Conservation (phyloP, 495 filamentous ascomycete genomes). For the Podospora sp. region DNA sequence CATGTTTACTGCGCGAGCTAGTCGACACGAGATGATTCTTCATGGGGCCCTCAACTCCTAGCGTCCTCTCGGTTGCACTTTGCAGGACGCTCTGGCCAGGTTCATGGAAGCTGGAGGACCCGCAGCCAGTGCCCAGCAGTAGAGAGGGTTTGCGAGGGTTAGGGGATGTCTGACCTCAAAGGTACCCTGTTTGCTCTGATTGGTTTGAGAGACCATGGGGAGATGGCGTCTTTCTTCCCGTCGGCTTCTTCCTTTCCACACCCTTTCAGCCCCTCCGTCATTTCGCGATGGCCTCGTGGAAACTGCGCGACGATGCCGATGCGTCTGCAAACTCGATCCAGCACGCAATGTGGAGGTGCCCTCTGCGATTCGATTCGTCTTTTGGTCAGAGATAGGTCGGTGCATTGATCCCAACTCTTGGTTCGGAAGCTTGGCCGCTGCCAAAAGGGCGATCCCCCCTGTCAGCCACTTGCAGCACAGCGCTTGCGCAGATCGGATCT, state of each 20-base stretch:
- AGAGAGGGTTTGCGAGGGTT: too few relatives aligned
- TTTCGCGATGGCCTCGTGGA: constrained; percentile 15
- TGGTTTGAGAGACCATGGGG: not conserved
- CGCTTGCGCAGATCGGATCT: constrained; percentile 31
- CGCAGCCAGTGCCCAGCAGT: too few relatives aligned
- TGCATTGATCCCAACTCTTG: constrained; percentile 15
- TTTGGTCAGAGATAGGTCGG: not conserved
- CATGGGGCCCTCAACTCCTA: not conserved
- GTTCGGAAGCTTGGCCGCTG: constrained; percentile 32
- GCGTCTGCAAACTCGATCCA: not conserved
- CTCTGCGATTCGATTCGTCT: not conserved
- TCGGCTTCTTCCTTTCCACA: constrained; percentile 5
- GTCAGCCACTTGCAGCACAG: constrained; percentile 30
- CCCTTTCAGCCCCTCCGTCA: constrained; percentile 13
- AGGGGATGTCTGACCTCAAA: too few relatives aligned
- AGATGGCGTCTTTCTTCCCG: not conserved
- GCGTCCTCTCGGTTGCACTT: not conserved
- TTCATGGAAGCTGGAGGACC: too few relatives aligned
- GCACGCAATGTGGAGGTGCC: not conserved
- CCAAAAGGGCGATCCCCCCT: constrained; percentile 29
- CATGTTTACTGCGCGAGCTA: not conserved
- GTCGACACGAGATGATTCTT: not conserved
- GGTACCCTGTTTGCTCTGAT: not conserved
- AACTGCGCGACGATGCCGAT: not conserved
- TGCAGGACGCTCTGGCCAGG: not conserved